Base-by-base conservation (phyloP, 768 basidiomycete species). In the Chalciporus sphaerocephalus region DNA sequence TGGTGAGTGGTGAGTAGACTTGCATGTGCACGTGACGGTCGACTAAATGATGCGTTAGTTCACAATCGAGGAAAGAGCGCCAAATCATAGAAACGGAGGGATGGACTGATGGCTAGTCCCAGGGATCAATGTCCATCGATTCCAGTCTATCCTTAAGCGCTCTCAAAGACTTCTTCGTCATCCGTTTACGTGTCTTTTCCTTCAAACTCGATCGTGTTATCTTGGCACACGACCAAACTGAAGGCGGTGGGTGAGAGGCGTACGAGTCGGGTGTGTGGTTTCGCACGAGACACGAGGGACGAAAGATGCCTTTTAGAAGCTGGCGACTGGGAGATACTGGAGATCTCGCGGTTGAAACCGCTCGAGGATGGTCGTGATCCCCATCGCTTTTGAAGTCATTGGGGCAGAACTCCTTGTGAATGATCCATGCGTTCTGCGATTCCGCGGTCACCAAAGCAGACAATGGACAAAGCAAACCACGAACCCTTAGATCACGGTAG, bases 191-290 rank as follows among this genome's bases (percentile, higher is more conserved):
- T 16, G 10, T 46, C 50, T 40, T 40, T 15, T 3, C 27, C 40
- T 57, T 48, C 8, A 30, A 36, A 21, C 23, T 28, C 12, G 49
- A 47, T 40, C 45, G 47, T 2, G 58, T 48, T 46, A 58, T 60
- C 38, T 52, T 48, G 11, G 48, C 52, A 44, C 58, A 59, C 23
- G 55, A 47, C 52, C 55, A 60, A 11, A 46, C 17, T 3, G 42
- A 41, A 38, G 23, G 39, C 2, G 9, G 6, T 4, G 24, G 27
- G 11, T 7, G 32, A 47, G 12, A 13, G 30, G 8, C 5, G 37
- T 21, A 20, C 24, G 42, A 16, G 24, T 38, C 16, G 24, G 12
- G 20, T 27, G 38, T 12, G 8, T 35, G 42, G 6, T 18, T 18
- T 41, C 11, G 47, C 9, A 44, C 25, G n/a, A 8, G 17, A 27